A percentile compares a stretch with the other conserved stretches of the same genome.
Conservation (phyloP, 169 alveolate species). For the Cryptosporidium ubiquitum region DNA sequence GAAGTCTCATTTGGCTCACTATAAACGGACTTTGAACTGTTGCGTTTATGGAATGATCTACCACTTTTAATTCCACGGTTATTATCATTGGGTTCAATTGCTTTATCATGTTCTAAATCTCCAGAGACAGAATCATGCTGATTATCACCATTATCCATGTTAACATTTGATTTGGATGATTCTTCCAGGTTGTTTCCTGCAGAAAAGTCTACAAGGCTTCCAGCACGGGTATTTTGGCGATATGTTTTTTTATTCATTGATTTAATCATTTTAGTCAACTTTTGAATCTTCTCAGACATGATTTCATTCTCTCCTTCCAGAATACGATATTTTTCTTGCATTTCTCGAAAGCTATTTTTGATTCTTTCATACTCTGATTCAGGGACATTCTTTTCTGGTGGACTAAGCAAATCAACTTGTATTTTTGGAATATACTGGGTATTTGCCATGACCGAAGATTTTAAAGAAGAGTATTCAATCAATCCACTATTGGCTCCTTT, state of each 20-base stretch:
- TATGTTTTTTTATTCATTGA: constrained; percentile 17
- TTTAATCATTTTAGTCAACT: constrained; percentile 29
- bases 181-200: background rate
- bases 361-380: constrained; percentile 68
- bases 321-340: constrained; percentile 49
- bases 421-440: constrained; percentile 57
- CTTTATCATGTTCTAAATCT: constrained; percentile 1
- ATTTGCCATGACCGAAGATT: constrained; percentile 37
- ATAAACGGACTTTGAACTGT: constrained; percentile 13
- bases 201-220: constrained; percentile 32
- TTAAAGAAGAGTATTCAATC: constrained; percentile 51
- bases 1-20: background rate
- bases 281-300: constrained; percentile 58
- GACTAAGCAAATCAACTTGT: constrained; percentile 63
- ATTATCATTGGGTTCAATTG: background rate
- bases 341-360: constrained; percentile 29
- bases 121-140: background rate
- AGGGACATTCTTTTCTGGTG: constrained; percentile 71
- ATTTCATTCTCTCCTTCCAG: constrained; percentile 61
- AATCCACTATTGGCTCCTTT: background rate
- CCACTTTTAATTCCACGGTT: background rate
- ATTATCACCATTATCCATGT: background rate
- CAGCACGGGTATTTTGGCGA: constrained; percentile 53
- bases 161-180: constrained; percentile 9
- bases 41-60: background rate